Conservation (phyloP, 805 yeast genomes). For the Scheffersomyces coipomensis region DNA sequence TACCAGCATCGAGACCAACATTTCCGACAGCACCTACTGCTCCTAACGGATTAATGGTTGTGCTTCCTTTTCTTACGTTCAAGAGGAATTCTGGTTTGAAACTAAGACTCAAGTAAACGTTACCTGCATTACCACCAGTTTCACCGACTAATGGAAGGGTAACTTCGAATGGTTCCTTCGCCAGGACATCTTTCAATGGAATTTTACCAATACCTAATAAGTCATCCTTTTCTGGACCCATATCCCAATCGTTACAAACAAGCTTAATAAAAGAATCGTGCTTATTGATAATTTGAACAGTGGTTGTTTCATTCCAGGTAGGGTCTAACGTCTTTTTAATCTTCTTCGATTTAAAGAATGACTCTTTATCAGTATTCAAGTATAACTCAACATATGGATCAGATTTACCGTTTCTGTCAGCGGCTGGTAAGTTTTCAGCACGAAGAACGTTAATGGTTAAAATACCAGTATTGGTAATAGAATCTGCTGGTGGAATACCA, state of each 20-base stretch:
- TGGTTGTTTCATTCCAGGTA: constrained; percentile 74
- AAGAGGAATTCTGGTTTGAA: constrained; percentile 74
- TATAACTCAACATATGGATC: constrained; percentile 83
- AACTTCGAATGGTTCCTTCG: constrained; percentile 51
- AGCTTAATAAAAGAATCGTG: constrained; percentile 57
- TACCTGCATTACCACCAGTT: constrained; percentile 60
- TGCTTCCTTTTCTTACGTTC: constrained; percentile 27
- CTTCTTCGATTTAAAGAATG: constrained; percentile 71
- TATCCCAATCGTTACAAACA: constrained; percentile 85
- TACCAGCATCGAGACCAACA: constrained; percentile 39
- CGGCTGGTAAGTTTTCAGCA: constrained; percentile 72
- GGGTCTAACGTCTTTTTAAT: constrained; percentile 88
- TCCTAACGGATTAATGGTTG: constrained; percentile 22
- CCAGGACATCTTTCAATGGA: constrained; percentile 45
- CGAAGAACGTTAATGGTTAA: constrained; percentile 58
- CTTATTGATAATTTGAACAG: constrained; percentile 58
- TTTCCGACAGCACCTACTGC: constrained; percentile 47
- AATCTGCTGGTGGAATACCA: constrained; percentile 69
- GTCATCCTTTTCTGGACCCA: constrained; percentile 86
- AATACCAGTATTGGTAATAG: constrained; percentile 71
- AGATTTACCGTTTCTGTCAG: constrained; percentile 90
- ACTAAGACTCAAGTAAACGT: constrained; percentile 52
- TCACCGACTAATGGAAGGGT: constrained; percentile 53
- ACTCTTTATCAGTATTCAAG: constrained; percentile 58
- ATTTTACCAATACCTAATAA: constrained; percentile 64